Evolutionary conservation across 31 red algal genomes (phyloP).

Genomic region (Asparagopsis taxiformis): DNA sequence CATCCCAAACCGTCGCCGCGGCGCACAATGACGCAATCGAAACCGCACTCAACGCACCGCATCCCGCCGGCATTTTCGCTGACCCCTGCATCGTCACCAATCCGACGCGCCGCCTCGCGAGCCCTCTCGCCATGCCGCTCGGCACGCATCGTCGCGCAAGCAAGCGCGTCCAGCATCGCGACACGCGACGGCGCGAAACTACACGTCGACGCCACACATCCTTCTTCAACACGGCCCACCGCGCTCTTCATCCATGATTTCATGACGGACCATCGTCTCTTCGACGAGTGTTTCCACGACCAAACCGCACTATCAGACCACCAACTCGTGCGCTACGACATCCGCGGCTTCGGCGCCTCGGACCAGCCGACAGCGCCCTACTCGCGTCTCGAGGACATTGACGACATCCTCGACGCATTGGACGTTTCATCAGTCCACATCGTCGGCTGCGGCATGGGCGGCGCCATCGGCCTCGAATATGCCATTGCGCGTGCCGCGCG

Average conservation of each 20-base stretch:
- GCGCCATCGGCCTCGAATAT: slow-evolving; percentile 45
- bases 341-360: slow-evolving; percentile 61
- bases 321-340: slow-evolving; percentile 23
- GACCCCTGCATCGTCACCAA: too few species aligned
- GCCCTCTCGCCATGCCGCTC: too few species aligned
- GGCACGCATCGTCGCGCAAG: too few species aligned
- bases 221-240: neutral
- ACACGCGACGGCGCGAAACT: slow-evolving; percentile 21
- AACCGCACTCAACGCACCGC: too few species aligned
- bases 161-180: neutral
- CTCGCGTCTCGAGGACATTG: slow-evolving; percentile 42
- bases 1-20: too few species aligned
- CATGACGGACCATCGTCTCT: slow-evolving; percentile 67
- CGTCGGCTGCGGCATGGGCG: slow-evolving; percentile 48
- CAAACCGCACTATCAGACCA: neutral
- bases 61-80: too few species aligned
- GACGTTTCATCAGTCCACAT: slow-evolving; percentile 22
- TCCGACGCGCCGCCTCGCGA: too few species aligned
- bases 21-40: too few species aligned
- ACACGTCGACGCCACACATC: neutral
- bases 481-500: slow-evolving; percentile 3
- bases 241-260: slow-evolving; percentile 64
- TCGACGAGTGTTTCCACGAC: slow-evolving; percentile 14
- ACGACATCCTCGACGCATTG: slow-evolving; percentile 10
- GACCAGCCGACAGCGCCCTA: slow-evolving; percentile 22